Evolutionary conservation across 1,139 yeast species (phyloP).

Genomic region (Yamadazyma sp.): DNA sequence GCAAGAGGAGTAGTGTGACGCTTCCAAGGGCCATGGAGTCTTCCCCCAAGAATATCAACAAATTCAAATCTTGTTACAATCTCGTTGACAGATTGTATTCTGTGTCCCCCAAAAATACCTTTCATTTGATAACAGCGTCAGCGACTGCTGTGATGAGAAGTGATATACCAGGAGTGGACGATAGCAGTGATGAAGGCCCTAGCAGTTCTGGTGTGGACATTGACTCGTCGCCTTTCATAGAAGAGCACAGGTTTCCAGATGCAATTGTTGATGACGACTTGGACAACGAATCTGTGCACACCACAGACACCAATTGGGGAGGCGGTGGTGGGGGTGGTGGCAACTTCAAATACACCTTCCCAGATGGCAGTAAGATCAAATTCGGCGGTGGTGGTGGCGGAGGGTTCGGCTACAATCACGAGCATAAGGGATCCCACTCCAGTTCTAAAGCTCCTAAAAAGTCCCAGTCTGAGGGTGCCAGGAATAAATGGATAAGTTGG

Average conservation of each 20-base stretch:
- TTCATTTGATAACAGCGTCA: constrained; percentile 32
- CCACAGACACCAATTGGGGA: constrained; percentile 19
- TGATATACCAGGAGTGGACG: constrained; percentile 8
- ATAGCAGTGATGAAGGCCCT: neutral
- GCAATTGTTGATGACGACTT: neutral
- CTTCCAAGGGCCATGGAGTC: constrained; percentile 3
- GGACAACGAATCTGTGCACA: constrained; percentile 6
- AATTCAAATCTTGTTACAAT: constrained; percentile 25
- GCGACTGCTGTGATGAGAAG: constrained; percentile 26
- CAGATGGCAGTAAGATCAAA: constrained; percentile 23
- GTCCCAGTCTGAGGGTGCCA: neutral
- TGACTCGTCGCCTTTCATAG: constrained; percentile 2
- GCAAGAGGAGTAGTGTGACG: constrained; percentile 4
- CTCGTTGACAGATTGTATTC: constrained; percentile 39
- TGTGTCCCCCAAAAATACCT: constrained; percentile 42
- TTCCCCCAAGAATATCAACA: constrained; percentile 6
- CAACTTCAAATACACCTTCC: constrained; percentile 22
- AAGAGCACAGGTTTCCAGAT: neutral
- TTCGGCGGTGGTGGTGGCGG: constrained; percentile 32
- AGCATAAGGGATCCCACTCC: constrained; percentile 3
- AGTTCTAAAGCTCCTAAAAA: no score
- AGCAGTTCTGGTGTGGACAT: neutral
- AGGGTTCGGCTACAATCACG: constrained; percentile 19
- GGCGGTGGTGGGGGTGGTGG: constrained; percentile 31
- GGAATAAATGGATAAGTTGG: constrained; percentile 10